Evolutionary conservation across 768 basidiomycete species (phyloP), one percentile per base, ranked within the genome.

Genomic region (Amanita jacksonii): DNA sequence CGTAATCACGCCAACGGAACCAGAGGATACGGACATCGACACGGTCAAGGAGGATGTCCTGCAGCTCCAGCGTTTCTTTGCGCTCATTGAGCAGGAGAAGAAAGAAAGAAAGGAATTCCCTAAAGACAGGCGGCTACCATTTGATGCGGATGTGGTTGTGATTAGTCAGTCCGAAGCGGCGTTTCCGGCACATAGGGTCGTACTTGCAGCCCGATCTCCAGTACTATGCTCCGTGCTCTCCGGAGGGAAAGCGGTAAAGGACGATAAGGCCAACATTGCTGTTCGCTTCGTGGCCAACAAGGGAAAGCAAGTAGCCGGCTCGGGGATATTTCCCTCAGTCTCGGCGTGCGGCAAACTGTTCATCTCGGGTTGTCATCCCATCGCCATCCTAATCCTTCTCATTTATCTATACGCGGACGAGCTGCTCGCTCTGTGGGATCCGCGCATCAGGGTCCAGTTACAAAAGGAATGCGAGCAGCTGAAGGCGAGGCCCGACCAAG

Each of bases 371-470:
- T 77, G 76, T 48, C 74, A 79, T 35, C 70, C 82, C 0, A 62
- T 93, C 5, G 65, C 88, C 0, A 60, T 83, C 12, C 72, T 96
- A 12, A 70, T 94, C 16, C 65, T 97, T 15, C 59, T 96, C 15
- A 72, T 79, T 18, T 97, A 91, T 54, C 61, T 97, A n/a, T 97
- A 97, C 61, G 74, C 85, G 1, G 94, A 99, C 57, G 74, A 80
- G 31, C 60, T 93, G 1, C 66, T 88, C 8, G 79, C 88, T 0
- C 59, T 92, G 10, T 93, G 91, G 88, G 92, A 98, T 57, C 68
- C 70, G 9, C 76, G 90, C 13, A 68, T 87, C 8, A 69, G 63
- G 4, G 51, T 62, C 0, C 57, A 63, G 1, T 60, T 83, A 2
- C 65, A 68, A 20, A 55, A 53, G 4, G 61, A 68, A 16, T 63